Evolutionary conservation across 179 eudicot species (phyloP), one percentile per base, ranked within the genome.

Genomic region (Spinacia oleracea): DNA sequence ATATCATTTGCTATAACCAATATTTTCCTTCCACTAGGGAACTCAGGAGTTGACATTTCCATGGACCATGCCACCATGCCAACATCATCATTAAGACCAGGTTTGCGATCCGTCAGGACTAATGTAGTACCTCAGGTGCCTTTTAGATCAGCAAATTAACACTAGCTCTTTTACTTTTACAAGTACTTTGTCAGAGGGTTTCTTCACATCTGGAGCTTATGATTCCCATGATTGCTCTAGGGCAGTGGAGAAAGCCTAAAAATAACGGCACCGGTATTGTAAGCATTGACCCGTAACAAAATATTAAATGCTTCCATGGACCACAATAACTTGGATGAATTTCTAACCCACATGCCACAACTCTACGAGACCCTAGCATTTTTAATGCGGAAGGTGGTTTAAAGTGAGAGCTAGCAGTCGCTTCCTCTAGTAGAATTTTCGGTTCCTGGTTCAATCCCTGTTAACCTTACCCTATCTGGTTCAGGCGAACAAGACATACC

Each of bases 11-110:
- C 88, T 42, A 96, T 89, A 14, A 96, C 84, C 34, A 96, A 77
- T 74, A 96, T 88, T 34, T 90, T 90, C 74, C 99, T 86, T 53
- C 99, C 99, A 81, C 83, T 62, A 45, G 99, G 99, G 67, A 96
- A 96, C 81, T 94, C 99, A 3, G 99, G 98, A 23, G 99, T 96
- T 77, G 82, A 88, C 95, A 96, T 91, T 81, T 94, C 97, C 88
- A 96, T 83, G 48, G 43, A 79, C 99, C 99, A 96, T 15, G 97
- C 99, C 43, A 96, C 99, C 99, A 96, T 94, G 64, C 99, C 99
- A 40, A 89, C n/a, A n/a, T n/a, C 88, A 70, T 96, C 97, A 73
- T 94, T 96, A 18, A 79, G 82, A 63, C 91, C 97, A 10, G 93
- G 93, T 42, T 79, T 79, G 34, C 99, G 97, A 70, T 89, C 89